Base-by-base conservation (phyloP, 306 rosid species). In the Quercus aquifolioides region DNA sequence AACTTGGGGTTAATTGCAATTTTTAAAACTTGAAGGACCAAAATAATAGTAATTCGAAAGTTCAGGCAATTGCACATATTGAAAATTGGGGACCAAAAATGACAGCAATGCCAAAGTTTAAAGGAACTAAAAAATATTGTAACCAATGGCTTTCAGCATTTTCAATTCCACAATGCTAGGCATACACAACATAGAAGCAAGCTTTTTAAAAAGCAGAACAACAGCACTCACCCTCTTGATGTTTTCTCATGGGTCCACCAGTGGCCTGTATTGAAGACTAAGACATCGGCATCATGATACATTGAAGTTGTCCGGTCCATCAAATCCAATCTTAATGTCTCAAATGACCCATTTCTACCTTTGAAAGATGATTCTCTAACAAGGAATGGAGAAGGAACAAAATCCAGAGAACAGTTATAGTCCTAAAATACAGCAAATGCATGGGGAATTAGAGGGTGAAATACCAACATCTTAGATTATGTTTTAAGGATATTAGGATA, bases 211-310 rank as follows among this genome's bases (percentile, higher is more conserved):
- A 55, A 78, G 21, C 55, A 54, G 68, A 78, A 23, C 19, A 33
- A 56, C 28, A 26, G 5, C 26, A 81, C 90, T 82, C 68, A 96
- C 99, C 99, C 99, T 83, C 77, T 86, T 21, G 98, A 96, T 41
- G 99, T 96, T 85, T 96, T 96, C 80, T 90, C 97, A 65, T 96
- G 98, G 12, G 98, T 96, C 99, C 99, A 96, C 99, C 99, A 96
- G 54, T 93, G 98, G 69, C 99, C 99, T 21, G 97, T 91, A 73
- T 96, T 96, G 85, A 96, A 96, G 82, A 96, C 90, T 76, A 96
- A 69, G 73, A 93, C 81, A 74, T 93, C 94, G 4, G 97, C 96
- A 82, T 96, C 98, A 62, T 83, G 84, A 75, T 93, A 91, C 76
- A 82, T 89, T 46, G 86, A 51, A 30, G 94, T 93, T 18, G 93